Percentiles rank a stretch among this genome's conserved stretches.
phyloP scores from a whole-genome alignment of 805 yeast genomes.

The Metschnikowia kofuensis region DNA sequence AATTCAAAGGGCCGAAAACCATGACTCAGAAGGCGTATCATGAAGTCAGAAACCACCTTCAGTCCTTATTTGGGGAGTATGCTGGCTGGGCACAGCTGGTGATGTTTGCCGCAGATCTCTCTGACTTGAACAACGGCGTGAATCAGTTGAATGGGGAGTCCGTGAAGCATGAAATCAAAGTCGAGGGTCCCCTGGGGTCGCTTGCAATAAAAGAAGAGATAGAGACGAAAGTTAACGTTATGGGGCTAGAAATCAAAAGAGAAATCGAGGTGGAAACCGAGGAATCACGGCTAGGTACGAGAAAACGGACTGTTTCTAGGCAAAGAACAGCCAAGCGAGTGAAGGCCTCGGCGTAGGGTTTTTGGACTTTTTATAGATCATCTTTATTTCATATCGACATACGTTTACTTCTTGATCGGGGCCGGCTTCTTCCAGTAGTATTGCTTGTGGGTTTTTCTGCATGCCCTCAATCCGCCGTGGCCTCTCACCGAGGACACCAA shows the following conservation, averaged over 20 bases:
- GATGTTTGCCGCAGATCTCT: slow-evolving; percentile 79
- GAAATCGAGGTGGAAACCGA: background rate
- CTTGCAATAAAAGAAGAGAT: background rate
- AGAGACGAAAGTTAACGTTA: background rate
- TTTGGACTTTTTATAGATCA: background rate
- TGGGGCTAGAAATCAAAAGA: background rate
- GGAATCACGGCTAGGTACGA: background rate
- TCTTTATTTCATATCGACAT: too few species aligned
- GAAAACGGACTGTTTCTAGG: background rate
- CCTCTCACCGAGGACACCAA: slow-evolving; percentile 80
- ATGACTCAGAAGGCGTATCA: slow-evolving; percentile 52
- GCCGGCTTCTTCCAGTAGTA: slow-evolving; percentile 70
- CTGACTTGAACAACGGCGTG: slow-evolving; percentile 67
- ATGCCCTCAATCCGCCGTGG: slow-evolving; percentile 73
- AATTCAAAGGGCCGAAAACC: slow-evolving; percentile 45
- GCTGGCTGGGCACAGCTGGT: slow-evolving; percentile 99
- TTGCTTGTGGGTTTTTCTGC: slow-evolving; percentile 93
- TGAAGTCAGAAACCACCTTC: slow-evolving; percentile 57
- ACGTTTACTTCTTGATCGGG: slow-evolving; percentile 34
- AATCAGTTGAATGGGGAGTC: slow-evolving; percentile 27
- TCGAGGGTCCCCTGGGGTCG: background rate
- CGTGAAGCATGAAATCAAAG: slow-evolving; percentile 15
- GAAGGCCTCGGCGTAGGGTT: slow-evolving; percentile 5
- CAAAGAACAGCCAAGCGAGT: slow-evolving; percentile 6
- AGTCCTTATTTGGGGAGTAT: slow-evolving; percentile 75